A percentile compares a stretch with the other conserved stretches of the same genome.
phyloP scores from a whole-genome alignment of 2,329 filamentous ascomycete genomes.

The Colletotrichum nymphaeae region DNA sequence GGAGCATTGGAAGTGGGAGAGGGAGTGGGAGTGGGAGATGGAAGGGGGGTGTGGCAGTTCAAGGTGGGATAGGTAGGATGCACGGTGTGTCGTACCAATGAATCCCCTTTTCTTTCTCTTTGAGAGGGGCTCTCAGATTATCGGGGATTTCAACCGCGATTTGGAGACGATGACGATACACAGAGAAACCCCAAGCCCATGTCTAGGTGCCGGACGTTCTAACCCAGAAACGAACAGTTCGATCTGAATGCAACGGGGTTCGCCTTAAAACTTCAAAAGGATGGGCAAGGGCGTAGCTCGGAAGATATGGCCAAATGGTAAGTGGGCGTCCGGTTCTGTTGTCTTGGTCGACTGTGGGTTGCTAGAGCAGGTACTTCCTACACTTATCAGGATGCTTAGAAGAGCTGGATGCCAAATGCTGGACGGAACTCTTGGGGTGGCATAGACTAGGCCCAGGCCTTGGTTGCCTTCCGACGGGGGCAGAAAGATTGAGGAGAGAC shows the following conservation, averaged over 20 bases:
- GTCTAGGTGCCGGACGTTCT: conserved; percentile 5
- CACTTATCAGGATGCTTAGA: conserved; percentile 16
- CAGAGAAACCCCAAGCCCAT: conserved; percentile 6
- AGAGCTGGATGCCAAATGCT: conserved; percentile 22
- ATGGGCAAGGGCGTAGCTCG: not conserved
- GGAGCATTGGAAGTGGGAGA: not conserved
- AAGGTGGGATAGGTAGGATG: not conserved
- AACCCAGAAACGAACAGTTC: conserved; percentile 1
- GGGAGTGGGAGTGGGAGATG: not conserved
- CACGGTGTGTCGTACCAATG: conserved; percentile 1
- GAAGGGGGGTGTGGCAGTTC: not conserved
- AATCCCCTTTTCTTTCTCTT: not conserved
- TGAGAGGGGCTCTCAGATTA: not conserved
- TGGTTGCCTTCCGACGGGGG: not conserved
- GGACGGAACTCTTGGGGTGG: not conserved
- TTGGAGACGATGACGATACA: conserved; percentile 4
- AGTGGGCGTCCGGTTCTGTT: not conserved
- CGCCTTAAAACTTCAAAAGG: not conserved
- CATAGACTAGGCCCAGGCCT: conserved; percentile 1
- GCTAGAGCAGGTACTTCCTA: not conserved
- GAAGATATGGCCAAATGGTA: not conserved
- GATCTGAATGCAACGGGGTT: not conserved
- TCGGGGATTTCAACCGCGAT: conserved; percentile 18
- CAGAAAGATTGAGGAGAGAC: not conserved
- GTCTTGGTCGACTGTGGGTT: not conserved